phyloP scores from a whole-genome alignment of 352 stramenopile species.

The Lagenidium giganteum region DNA sequence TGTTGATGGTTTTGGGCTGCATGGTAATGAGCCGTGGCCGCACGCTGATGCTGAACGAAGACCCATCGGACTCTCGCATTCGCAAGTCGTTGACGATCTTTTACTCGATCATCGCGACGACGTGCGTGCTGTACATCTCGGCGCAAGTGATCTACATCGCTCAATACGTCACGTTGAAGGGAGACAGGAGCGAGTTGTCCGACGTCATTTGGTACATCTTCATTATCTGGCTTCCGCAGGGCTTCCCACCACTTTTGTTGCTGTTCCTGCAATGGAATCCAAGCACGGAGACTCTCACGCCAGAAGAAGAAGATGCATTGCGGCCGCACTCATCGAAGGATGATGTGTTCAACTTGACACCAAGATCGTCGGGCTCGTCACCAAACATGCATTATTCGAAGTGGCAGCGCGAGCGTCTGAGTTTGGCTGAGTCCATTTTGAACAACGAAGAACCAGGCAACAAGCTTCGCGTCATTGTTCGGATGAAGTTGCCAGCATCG shows the following conservation, averaged over 20 bases:
- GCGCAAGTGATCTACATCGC: conserved; percentile 86
- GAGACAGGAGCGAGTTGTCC: conserved; percentile 57
- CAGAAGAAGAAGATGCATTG: conserved; percentile 46
- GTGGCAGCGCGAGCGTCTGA: conserved; percentile 55
- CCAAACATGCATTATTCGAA: conserved; percentile 84
- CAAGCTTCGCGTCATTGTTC: conserved; percentile 77
- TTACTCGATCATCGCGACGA: conserved; percentile 85
- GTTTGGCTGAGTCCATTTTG: conserved; percentile 71
- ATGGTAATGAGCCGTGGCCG: conserved; percentile 85
- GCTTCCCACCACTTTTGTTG: conserved; percentile 63
- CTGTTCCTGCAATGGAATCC: conserved; percentile 86
- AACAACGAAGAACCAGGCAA: conserved; percentile 79
- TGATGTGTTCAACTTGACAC: conserved; percentile 81
- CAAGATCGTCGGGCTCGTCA: conserved; percentile 67
- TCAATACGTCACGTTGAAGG: conserved; percentile 67
- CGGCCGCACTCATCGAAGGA: conserved; percentile 73
- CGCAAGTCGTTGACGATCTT: conserved; percentile 85
- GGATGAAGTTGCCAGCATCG: conserved; percentile 66
- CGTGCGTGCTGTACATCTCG: conserved; percentile 82
- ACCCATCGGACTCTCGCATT: conserved; percentile 75
- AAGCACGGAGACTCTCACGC: conserved; percentile 58
- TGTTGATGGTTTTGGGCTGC: conserved; percentile 81
- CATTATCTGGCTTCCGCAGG: conserved; percentile 79
- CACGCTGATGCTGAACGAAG: conserved; percentile 83
- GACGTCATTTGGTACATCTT: conserved; percentile 87